Evolutionary conservation across 75 land plant genomes (phyloP), one percentile per base, ranked within the genome.

Genomic region (Selaginella moellendorffii): DNA sequence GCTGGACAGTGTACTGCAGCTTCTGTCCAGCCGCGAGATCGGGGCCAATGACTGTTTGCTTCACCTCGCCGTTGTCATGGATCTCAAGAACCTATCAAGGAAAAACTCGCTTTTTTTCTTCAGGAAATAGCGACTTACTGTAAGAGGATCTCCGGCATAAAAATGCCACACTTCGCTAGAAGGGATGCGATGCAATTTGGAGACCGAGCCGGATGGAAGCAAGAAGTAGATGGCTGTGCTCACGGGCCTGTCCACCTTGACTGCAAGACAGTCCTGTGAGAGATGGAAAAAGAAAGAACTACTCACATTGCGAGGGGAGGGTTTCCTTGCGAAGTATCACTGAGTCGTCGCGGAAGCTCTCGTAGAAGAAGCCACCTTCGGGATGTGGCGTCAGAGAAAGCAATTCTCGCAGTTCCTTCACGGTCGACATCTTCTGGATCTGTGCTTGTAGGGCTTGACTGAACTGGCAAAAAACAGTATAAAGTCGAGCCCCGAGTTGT

Each of bases 151-250:
- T 62, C 97, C 96, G 59, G 65, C 0, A 68, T 92, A 88, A 68
- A 88, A 92, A 69, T 92, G 97, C 97, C 96, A 88, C 14, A 85
- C 80, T 76, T 92, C 90, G 19, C 96, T 79, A 53, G 78, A 83
- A 30, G 97, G 97, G 19, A 88, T 82, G 0, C 97, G 90, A 58
- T 92, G 96, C 21, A 92, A 75, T 24, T 42, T 68, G 2, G 96
- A 81, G 2, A 88, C 78, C 56, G 75, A 71, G 1, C 97, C 96
- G 26, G 90, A 74, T 24, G 90, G 86, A 21, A 88, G 66, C 54
- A 92, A 36, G 68, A 84, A 92, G 68, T 81, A 88, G 24, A 92
- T 92, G 25, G 79, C 61, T 23, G 89, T 81, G 68, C 96, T 85
- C 22, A 92, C 76, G 19, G 96, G 76, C 2, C 90, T 81, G 28